Evolutionary conservation across 352 stramenopile genomes (phyloP).

Genomic region (Peronosclerospora sorghi): DNA sequence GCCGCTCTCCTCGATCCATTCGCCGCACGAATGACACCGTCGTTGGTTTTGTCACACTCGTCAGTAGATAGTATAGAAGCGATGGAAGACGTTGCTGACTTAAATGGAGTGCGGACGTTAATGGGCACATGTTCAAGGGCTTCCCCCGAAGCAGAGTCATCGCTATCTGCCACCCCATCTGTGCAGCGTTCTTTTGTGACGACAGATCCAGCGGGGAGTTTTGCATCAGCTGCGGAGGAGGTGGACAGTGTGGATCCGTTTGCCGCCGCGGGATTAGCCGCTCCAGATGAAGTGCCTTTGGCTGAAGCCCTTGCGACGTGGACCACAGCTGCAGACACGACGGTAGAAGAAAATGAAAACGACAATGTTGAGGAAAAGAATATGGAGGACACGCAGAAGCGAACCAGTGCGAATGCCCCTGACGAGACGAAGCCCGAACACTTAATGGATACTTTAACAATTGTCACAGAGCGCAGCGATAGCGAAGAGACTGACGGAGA

Average conservation of each 20-base stretch:
- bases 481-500: background rate
- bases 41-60: constrained; percentile 18
- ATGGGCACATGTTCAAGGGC: constrained; percentile 7
- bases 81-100: constrained; percentile 3
- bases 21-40: constrained; percentile 13
- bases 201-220: constrained; percentile 9
- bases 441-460: background rate
- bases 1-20: constrained; percentile 6
- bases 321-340: constrained; percentile 5
- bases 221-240: constrained; percentile 7
- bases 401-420: background rate
- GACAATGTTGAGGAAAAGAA: background rate
- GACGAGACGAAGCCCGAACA: background rate
- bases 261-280: constrained; percentile 17
- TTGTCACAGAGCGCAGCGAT: background rate
- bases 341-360: background rate
- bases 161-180: constrained; percentile 20
- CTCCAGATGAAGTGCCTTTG: constrained; percentile 14
- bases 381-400: background rate
- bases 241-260: constrained; percentile 19
- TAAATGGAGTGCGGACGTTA: constrained; percentile 1
- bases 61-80: constrained; percentile 16
- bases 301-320: constrained; percentile 19
- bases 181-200: constrained; percentile 23
- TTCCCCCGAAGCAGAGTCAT: constrained; percentile 6